phyloP scores from a whole-genome alignment of 495 filamentous ascomycete genomes.

The Aspergillus wentii region DNA sequence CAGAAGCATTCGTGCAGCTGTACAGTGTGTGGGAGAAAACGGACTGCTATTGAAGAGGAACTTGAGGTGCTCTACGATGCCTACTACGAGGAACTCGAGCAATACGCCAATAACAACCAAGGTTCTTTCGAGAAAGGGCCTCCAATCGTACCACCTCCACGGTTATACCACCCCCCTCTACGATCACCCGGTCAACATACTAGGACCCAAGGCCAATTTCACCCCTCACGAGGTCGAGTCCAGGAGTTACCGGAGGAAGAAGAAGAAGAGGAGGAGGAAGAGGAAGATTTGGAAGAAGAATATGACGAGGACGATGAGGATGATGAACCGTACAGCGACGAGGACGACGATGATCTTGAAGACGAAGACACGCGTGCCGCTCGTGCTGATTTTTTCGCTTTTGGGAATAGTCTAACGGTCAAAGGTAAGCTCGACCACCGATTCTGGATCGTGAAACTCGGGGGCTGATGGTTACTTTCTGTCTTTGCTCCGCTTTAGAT shows the following conservation, averaged over 20 bases:
- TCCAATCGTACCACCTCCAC: slow-evolving; percentile 62
- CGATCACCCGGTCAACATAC: slow-evolving; percentile 40
- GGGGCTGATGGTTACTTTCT: slow-evolving; percentile 28
- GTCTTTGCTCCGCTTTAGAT: slow-evolving; percentile 48
- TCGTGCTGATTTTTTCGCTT: slow-evolving; percentile 84
- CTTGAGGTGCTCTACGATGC: slow-evolving; percentile 98
- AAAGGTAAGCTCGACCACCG: slow-evolving; percentile 62
- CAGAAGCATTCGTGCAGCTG: slow-evolving; percentile 99
- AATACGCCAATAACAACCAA: slow-evolving; percentile 90
- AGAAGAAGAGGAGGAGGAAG: slow-evolving; percentile 58
- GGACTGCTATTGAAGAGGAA: slow-evolving; percentile 97
- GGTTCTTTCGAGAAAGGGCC: slow-evolving; percentile 49
- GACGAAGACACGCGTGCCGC: slow-evolving; percentile 47
- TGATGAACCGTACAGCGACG: slow-evolving; percentile 51
- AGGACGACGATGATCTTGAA: slow-evolving; percentile 53
- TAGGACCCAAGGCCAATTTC: slow-evolving; percentile 42
- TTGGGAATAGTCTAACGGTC: slow-evolving; percentile 93
- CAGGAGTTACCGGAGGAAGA: slow-evolving; percentile 67
- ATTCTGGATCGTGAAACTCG: slow-evolving; percentile 14
- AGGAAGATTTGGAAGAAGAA: slow-evolving; percentile 54
- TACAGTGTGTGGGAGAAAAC: slow-evolving; percentile 92
- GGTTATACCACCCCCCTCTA: slow-evolving; percentile 44
- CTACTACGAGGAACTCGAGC: slow-evolving; percentile 97
- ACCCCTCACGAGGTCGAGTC: slow-evolving; percentile 44
- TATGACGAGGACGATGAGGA: slow-evolving; percentile 44